These are phyloP conservation scores for Cercospora sp. DNA, from an alignment of 2,329 filamentous ascomycete genomes.

Conservation along the genomic window DNA sequence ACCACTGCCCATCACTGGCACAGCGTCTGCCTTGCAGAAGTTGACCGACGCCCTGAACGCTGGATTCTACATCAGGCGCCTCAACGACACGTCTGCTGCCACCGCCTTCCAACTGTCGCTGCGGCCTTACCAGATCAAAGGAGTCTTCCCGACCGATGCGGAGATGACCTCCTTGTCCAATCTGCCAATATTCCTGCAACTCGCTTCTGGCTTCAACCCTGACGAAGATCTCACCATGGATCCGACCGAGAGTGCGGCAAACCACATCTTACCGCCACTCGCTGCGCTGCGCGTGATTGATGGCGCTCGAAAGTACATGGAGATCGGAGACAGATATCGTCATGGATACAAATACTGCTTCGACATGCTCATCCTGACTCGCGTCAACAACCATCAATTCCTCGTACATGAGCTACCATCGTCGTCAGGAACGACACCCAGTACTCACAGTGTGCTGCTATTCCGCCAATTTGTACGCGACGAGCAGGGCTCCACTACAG, in stretches of 20 bases:
- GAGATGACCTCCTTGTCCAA: slow-evolving; percentile 5
- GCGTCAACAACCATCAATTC: too few species aligned
- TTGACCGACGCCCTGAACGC: not conserved
- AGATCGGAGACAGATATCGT: not conserved
- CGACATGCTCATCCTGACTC: not conserved
- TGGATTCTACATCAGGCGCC: not conserved
- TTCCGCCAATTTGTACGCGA: not conserved
- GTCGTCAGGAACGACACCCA: not conserved
- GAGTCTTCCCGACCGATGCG: not conserved
- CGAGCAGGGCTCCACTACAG: not conserved
- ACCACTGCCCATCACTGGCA: not conserved
- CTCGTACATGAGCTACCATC: not conserved
- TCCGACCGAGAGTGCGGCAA: not conserved
- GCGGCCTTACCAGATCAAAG: not conserved
- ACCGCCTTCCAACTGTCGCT: not conserved
- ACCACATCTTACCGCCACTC: not conserved
- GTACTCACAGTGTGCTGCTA: not conserved
- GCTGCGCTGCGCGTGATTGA: not conserved
- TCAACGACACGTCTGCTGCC: not conserved
- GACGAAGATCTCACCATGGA: slow-evolving; percentile 1
- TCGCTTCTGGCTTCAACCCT: not conserved
- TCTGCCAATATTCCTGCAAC: not conserved
- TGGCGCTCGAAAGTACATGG: slow-evolving; percentile 1
- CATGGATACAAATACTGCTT: not conserved
- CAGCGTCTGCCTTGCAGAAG: not conserved